Conservation (phyloP, 169 alveolate species). For the Plasmodium malariae region DNA sequence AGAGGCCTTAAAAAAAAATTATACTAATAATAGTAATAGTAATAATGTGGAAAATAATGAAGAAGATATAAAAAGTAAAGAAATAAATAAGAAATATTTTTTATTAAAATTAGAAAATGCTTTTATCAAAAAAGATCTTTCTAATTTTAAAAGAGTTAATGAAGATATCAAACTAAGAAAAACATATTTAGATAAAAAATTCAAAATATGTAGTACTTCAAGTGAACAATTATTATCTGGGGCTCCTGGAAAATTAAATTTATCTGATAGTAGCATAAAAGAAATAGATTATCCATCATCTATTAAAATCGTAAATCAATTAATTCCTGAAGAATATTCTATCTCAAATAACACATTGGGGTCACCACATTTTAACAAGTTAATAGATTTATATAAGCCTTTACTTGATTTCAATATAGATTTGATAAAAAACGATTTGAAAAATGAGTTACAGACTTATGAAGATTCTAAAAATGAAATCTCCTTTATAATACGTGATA, state of each 20-base stretch:
- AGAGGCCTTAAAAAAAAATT: slow-evolving; percentile 19
- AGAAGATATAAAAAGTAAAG: slow-evolving; percentile 13
- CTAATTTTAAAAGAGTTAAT: slow-evolving; percentile 33
- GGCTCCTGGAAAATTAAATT: slow-evolving; percentile 43
- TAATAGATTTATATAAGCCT: slow-evolving; percentile 43
- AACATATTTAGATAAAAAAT: slow-evolving; percentile 38
- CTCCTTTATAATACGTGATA: slow-evolving; percentile 26
- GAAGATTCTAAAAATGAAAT: slow-evolving; percentile 24
- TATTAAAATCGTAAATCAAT: slow-evolving; percentile 22
- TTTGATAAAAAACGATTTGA: neutral
- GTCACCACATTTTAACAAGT: slow-evolving; percentile 4
- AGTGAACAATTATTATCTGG: slow-evolving; percentile 33
- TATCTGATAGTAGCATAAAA: slow-evolving; percentile 47
- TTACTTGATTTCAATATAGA: slow-evolving; percentile 66
- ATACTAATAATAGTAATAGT: neutral
- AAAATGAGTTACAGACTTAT: slow-evolving; percentile 9
- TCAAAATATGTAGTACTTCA: slow-evolving; percentile 29
- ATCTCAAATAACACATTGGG: neutral
- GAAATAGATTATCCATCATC: slow-evolving; percentile 26
- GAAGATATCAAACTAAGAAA: slow-evolving; percentile 33
- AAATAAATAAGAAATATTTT: slow-evolving; percentile 21
- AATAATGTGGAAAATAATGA: slow-evolving; percentile 7
- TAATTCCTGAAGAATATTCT: neutral
- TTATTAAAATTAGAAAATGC: slow-evolving; percentile 56
- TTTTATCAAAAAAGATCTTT: slow-evolving; percentile 40